Evolutionary conservation across 2,329 filamentous ascomycete species (phyloP), one percentile per base, ranked within the genome.

Genomic region (Dactylellina sp.): DNA sequence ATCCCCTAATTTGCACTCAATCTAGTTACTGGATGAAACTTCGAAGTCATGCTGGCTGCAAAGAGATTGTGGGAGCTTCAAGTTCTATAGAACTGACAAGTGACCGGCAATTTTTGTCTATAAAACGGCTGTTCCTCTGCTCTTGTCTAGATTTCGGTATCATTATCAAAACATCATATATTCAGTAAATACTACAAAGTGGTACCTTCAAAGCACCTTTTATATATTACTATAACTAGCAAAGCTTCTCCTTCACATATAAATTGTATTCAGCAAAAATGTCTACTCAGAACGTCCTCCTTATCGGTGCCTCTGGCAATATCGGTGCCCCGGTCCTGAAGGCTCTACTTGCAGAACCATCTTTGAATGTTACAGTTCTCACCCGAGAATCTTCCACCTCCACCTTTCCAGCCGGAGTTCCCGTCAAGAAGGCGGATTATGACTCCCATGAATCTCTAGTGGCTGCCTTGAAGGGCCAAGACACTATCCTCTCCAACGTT

Each of bases 401-500:
- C 25, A 79, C 79, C 0, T 78, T 80, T 63, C 81, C 82, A 1
- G 59, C 79, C 0, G 78, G 79, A 28, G 81, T 85, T 55, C 79
- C 80, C 6, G 82, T 86, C 32, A 78, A 84, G 76, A 81, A 81
- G 6, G 82, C 84, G 25, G 83, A 87, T 77, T 85, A 84, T 75
- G 80, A 83, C 12, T 84, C 83, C 0, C 78, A 84, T 1, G 79
- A 83, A 0, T 84, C 84, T 20, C 82, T 90, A 12, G 83, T 80
- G 0, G 75, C 81, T 0, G 85, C 84, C 1, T 83, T 90, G 52
- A 77, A 83, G 50, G 85, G 84, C 40, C 84, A 88, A 66, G 87
- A 89, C 75, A 87, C 85, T 0, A 82, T 89, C 16, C 79, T 89
- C 25, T 81, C 82, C 1, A 81, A 83, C 0, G 80, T 87, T 42